phyloP scores from a whole-genome alignment of 495 filamentous ascomycete species.

The Hypoxylon lienhwacheense region DNA sequence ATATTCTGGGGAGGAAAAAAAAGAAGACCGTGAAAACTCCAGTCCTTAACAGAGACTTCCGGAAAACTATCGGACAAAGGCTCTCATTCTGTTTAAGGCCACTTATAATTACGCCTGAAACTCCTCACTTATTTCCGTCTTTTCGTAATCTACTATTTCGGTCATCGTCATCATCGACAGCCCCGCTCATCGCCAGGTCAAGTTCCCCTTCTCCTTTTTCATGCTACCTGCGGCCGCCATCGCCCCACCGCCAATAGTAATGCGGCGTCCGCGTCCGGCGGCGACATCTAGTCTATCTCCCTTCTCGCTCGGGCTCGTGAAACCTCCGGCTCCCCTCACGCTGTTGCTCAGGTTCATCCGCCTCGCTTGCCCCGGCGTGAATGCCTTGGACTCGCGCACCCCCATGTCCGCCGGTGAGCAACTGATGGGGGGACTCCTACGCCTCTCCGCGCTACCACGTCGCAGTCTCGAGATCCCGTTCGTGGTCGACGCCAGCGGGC shows the following conservation, averaged over 20 bases:
- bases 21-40: too few species aligned
- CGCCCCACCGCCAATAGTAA: slow-evolving; percentile 39
- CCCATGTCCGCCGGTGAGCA: slow-evolving; percentile 46
- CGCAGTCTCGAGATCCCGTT: slow-evolving; percentile 52
- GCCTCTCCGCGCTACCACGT: slow-evolving; percentile 44
- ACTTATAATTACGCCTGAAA: not conserved
- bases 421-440: slow-evolving; percentile 49
- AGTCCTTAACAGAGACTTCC: too few species aligned
- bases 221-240: slow-evolving; percentile 13
- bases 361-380: slow-evolving; percentile 49
- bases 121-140: not conserved
- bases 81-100: not conserved
- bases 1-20: not conserved
- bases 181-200: slow-evolving; percentile 37
- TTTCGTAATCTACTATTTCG: not conserved
- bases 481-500: slow-evolving; percentile 43
- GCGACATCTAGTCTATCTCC: slow-evolving; percentile 2
- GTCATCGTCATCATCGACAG: not conserved
- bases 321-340: slow-evolving; percentile 31
- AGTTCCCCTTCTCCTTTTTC: slow-evolving; percentile 22
- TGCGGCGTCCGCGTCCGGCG: slow-evolving; percentile 26
- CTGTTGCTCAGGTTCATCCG: slow-evolving; percentile 49
- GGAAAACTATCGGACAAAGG: too few species aligned
- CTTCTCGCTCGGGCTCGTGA: slow-evolving; percentile 31
- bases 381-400: slow-evolving; percentile 13